Percentiles rank a stretch among this genome's conserved stretches.
phyloP scores from a whole-genome alignment of 176 grass and related monocot genomes.

The Aechmea fasciata region DNA sequence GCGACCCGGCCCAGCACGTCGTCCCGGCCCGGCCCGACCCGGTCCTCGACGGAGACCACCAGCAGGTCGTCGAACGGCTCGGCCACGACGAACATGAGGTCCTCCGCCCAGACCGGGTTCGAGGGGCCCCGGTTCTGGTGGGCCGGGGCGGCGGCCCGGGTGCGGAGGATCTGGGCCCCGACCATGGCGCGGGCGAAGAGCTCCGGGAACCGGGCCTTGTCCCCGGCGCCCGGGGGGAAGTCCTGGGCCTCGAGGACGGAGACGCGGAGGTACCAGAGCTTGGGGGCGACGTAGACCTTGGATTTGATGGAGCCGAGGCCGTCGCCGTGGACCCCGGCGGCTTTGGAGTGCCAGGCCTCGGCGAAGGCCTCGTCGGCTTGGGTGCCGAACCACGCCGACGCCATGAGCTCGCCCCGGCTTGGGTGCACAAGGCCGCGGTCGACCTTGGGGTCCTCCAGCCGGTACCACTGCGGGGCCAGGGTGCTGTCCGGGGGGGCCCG shows the following conservation, averaged over 20 bases:
- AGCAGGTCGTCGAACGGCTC: slow-evolving; percentile 85
- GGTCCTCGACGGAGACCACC: slow-evolving; percentile 60
- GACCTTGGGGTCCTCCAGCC: slow-evolving; percentile 69
- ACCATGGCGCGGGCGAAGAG: slow-evolving; percentile 66
- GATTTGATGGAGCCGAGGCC: slow-evolving; percentile 82
- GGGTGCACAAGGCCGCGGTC: slow-evolving; percentile 9
- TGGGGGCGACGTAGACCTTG: slow-evolving; percentile 82
- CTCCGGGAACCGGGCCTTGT: slow-evolving; percentile 45
- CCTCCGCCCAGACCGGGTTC: slow-evolving; percentile 75
- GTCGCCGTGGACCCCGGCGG: slow-evolving; percentile 65
- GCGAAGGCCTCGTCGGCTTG: slow-evolving; percentile 91
- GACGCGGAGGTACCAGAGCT: slow-evolving; percentile 87
- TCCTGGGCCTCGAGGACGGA: slow-evolving; percentile 70
- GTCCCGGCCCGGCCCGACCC: slow-evolving; percentile 45
- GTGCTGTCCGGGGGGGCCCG: slow-evolving; percentile 80
- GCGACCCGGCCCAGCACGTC: slow-evolving; percentile 58
- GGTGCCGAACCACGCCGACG: slow-evolving; percentile 73
- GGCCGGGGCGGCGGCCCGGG: slow-evolving; percentile 28
- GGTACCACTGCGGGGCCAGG: slow-evolving; percentile 85
- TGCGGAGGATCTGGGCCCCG: slow-evolving; percentile 58
- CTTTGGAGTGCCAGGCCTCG: slow-evolving; percentile 85
- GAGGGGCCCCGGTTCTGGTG: slow-evolving; percentile 37
- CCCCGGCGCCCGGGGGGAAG: slow-evolving; percentile 21
- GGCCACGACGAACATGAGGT: slow-evolving; percentile 82
- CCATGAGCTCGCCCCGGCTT: slow-evolving; percentile 49